Percentiles rank a stretch among this genome's conserved stretches.
Evolutionary conservation across 2,329 filamentous ascomycete genomes (phyloP).

Genomic region (Paraphoma sp.): DNA sequence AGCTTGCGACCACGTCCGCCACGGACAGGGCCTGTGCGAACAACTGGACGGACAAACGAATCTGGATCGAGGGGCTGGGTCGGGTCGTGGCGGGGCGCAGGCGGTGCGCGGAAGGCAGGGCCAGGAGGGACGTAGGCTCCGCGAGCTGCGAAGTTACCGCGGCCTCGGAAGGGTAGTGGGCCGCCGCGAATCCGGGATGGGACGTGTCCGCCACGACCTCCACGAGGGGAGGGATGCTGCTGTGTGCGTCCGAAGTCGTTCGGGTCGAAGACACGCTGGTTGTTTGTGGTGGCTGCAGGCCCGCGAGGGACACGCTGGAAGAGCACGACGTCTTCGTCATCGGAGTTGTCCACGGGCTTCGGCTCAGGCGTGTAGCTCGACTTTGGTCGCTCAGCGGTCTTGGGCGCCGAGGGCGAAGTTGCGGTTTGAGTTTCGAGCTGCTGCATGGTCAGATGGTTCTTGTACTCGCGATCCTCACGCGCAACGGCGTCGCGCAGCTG

Average conservation of each 20-base stretch:
- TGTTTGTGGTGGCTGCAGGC: slow-evolving; percentile 34
- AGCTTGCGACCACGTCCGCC: slow-evolving; percentile 45
- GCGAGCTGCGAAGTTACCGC: slow-evolving; percentile 37
- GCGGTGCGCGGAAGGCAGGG: slow-evolving; percentile 31
- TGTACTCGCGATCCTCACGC: slow-evolving; percentile 57
- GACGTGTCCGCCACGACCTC: slow-evolving; percentile 36
- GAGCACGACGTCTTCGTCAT: slow-evolving; percentile 49
- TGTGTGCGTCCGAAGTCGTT: slow-evolving; percentile 55
- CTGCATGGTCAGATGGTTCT: slow-evolving; percentile 47
- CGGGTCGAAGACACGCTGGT: slow-evolving; percentile 53
- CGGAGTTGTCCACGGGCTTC: slow-evolving; percentile 32
- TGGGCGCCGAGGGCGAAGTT: slow-evolving; percentile 16
- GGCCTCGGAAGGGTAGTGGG: slow-evolving; percentile 30
- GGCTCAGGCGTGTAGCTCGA: slow-evolving; percentile 29
- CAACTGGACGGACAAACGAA: slow-evolving; percentile 46
- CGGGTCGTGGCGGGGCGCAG: slow-evolving; percentile 40
- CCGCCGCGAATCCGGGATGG: slow-evolving; percentile 32
- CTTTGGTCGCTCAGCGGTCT: slow-evolving; percentile 31
- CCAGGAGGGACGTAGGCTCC: slow-evolving; percentile 40
- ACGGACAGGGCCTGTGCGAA: slow-evolving; percentile 35
- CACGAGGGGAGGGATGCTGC: slow-evolving; percentile 39
- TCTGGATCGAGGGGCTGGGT: slow-evolving; percentile 50
- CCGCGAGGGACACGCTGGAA: slow-evolving; percentile 47
- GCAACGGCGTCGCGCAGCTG: slow-evolving; percentile 57
- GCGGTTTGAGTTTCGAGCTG: slow-evolving; percentile 45